A percentile compares a stretch with the other conserved stretches of the same genome.
phyloP scores from a whole-genome alignment of 768 basidiomycete species.

The Boletus insuetus region DNA sequence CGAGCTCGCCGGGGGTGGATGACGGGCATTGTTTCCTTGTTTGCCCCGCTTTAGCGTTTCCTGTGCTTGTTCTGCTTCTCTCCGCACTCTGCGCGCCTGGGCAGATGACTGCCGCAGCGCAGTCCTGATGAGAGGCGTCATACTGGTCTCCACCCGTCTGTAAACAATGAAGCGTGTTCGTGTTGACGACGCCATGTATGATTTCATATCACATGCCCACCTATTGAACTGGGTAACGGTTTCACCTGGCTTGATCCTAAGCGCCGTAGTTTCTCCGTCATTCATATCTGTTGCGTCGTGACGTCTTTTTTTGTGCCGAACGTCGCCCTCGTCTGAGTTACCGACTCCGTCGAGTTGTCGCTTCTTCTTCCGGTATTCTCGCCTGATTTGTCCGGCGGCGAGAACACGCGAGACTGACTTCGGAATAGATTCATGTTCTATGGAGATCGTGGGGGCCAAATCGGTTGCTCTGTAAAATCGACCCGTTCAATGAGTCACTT shows the following conservation, averaged over 20 bases:
- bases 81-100: slow-evolving; percentile 44
- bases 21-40: slow-evolving; percentile 5
- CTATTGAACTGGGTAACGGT: slow-evolving; percentile 74
- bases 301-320: slow-evolving; percentile 30
- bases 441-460: slow-evolving; percentile 44
- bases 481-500: neutral
- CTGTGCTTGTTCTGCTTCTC: slow-evolving; percentile 26
- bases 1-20: slow-evolving; percentile 8
- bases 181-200: slow-evolving; percentile 4
- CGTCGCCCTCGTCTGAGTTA: slow-evolving; percentile 25
- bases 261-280: slow-evolving; percentile 19
- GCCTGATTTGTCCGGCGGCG: slow-evolving; percentile 57
- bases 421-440: slow-evolving; percentile 60
- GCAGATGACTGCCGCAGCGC: slow-evolving; percentile 59
- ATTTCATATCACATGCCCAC: slow-evolving; percentile 39
- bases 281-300: slow-evolving; percentile 18
- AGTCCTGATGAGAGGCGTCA: slow-evolving; percentile 60
- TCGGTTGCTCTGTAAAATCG: slow-evolving; percentile 43
- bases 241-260: slow-evolving; percentile 63
- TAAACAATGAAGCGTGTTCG: neutral
- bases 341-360: slow-evolving; percentile 30
- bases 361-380: slow-evolving; percentile 52
- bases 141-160: slow-evolving; percentile 72
- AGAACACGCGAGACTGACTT: slow-evolving; percentile 66
- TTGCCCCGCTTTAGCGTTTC: slow-evolving; percentile 17